Conservation (phyloP, 768 basidiomycete genomes). For the Pulveroboletus sp. region DNA sequence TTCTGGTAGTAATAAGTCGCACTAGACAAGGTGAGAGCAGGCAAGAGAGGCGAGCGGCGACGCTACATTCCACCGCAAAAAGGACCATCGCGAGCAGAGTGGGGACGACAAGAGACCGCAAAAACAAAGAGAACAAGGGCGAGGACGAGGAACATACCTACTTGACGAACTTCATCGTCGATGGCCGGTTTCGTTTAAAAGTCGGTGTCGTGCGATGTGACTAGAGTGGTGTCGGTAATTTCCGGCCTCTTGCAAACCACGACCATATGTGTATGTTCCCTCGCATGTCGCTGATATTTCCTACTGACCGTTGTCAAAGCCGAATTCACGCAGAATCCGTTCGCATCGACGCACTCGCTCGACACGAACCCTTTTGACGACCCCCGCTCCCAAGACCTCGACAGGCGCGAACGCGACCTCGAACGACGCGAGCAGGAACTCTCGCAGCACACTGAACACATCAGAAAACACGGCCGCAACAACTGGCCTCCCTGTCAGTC, state of each 20-base stretch:
- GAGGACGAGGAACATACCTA: slow-evolving; percentile 35
- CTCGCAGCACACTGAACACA: slow-evolving; percentile 61
- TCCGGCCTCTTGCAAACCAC: slow-evolving; percentile 2
- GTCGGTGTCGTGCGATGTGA: too few species aligned
- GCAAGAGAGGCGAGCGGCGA: background rate
- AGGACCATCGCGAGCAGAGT: background rate
- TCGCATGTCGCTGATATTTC: too few species aligned
- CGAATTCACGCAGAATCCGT: slow-evolving; percentile 65
- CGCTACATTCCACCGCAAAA: slow-evolving; percentile 44
- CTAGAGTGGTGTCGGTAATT: background rate
- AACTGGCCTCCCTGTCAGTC: slow-evolving; percentile 91
- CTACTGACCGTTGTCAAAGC: slow-evolving; percentile 8
- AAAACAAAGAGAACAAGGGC: slow-evolving; percentile 61
- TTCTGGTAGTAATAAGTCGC: slow-evolving; percentile 71
- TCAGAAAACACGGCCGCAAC: slow-evolving; percentile 75
- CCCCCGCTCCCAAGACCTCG: slow-evolving; percentile 69
- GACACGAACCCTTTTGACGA: slow-evolving; percentile 92
- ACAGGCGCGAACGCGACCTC: slow-evolving; percentile 77
- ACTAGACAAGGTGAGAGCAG: slow-evolving; percentile 27
- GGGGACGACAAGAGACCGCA: slow-evolving; percentile 43
- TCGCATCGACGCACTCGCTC: slow-evolving; percentile 80
- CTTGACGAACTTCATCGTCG: background rate
- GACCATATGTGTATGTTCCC: slow-evolving; percentile 25
- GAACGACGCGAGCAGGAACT: slow-evolving; percentile 77
- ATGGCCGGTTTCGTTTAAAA: too few species aligned